A percentile compares a stretch with the other conserved stretches of the same genome.
These are phyloP conservation scores for Noccaea bulbosa DNA, from an alignment of 345 rosid species.

Conservation along the genomic window DNA sequence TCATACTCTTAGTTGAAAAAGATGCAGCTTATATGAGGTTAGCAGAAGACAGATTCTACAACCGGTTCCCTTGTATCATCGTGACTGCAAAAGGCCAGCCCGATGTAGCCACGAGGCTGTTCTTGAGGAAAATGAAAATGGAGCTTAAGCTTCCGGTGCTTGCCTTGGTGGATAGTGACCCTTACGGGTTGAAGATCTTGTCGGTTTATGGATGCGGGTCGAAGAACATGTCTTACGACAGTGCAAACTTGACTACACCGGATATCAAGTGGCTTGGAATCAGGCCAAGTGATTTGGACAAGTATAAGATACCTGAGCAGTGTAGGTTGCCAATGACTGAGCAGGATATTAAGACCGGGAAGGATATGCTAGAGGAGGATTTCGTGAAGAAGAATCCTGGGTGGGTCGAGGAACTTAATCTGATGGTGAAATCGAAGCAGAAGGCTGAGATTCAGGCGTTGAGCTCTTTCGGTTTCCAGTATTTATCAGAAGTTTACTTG, in stretches of 20 bases:
- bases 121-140: conserved; percentile 90
- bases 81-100: conserved; percentile 98
- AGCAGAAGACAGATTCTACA: conserved; percentile 95
- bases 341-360: conserved; percentile 99
- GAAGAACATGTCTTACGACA: conserved; percentile 97
- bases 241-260: conserved; percentile 91
- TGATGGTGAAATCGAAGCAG: conserved; percentile 96
- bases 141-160: conserved; percentile 92
- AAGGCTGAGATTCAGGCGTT: conserved; percentile 99
- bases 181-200: conserved; percentile 89
- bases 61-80: conserved; percentile 91
- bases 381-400: conserved; percentile 98
- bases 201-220: conserved; percentile 98
- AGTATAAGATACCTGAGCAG: conserved; percentile 88
- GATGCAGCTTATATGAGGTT: conserved; percentile 94
- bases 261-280: conserved; percentile 97
- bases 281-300: conserved; percentile 92
- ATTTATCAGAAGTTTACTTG: conserved; percentile 92
- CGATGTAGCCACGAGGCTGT: conserved; percentile 93
- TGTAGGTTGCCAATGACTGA: conserved; percentile 97
- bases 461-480: conserved; percentile 96
- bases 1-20: conserved; percentile 85
- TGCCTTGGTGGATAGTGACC: conserved; percentile 96
- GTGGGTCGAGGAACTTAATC: conserved; percentile 94
- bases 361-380: conserved; percentile 92